Percentiles rank a stretch among this genome's conserved stretches.
Evolutionary conservation across 1,284 basidiomycete genomes (phyloP).

Genomic region (Xerocomus nothofagi): DNA sequence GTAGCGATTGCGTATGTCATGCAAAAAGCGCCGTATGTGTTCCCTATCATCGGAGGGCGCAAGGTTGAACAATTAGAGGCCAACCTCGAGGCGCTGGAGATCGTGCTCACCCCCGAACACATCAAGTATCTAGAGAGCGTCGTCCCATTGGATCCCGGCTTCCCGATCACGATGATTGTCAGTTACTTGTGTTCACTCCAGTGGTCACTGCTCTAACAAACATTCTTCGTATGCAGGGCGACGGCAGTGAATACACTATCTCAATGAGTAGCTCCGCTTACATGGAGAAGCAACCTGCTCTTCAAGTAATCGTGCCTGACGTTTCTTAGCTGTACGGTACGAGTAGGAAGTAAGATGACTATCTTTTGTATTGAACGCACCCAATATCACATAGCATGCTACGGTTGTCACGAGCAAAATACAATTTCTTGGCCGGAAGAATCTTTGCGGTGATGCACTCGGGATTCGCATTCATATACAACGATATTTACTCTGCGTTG

Average conservation of each 20-base stretch:
- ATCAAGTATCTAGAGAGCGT: conserved; percentile 44
- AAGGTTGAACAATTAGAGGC: conserved; percentile 49
- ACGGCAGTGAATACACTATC: conserved; percentile 22
- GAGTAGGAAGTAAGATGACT: too few relatives aligned
- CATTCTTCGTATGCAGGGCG: conserved; percentile 22
- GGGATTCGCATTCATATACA: too few relatives aligned
- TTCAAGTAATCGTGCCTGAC: conserved; percentile 21
- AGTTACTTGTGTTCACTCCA: conserved; percentile 15
- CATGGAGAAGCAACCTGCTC: conserved; percentile 27
- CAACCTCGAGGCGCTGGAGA: conserved; percentile 49
- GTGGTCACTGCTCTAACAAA: background rate
- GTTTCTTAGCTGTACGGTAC: conserved; percentile 2
- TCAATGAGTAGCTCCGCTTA: conserved; percentile 18
- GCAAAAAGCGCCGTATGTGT: conserved; percentile 49
- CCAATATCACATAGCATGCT: too few relatives aligned
- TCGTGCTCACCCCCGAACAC: conserved; percentile 44
- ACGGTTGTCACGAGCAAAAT: too few relatives aligned
- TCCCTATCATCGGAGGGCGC: conserved; percentile 51
- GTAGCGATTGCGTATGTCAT: conserved; percentile 50
- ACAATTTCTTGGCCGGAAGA: too few relatives aligned
- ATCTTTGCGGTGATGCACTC: too few relatives aligned
- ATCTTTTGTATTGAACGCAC: too few relatives aligned
- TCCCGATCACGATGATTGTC: conserved; percentile 43
- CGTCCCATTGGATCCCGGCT: conserved; percentile 44
- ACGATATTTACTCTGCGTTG: too few relatives aligned